Evolutionary conservation across 495 filamentous ascomycete genomes (phyloP).

Genomic region (Penicillium pancosmium): DNA sequence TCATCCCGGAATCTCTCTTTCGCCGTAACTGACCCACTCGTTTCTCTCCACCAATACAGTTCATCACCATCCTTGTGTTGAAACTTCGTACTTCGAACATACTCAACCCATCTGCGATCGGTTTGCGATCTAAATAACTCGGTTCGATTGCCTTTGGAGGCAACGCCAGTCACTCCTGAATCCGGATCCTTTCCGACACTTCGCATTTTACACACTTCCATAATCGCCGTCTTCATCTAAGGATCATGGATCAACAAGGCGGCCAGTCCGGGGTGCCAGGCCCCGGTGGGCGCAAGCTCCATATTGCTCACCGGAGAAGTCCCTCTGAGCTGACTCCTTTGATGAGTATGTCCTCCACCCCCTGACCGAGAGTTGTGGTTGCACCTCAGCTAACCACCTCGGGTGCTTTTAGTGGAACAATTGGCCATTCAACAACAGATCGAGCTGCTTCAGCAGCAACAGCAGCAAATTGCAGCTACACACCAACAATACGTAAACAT

Average conservation of each 20-base stretch:
- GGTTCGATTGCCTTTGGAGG: slow-evolving; percentile 30
- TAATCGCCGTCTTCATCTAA: slow-evolving; percentile 25
- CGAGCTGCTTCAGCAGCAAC: slow-evolving; percentile 95
- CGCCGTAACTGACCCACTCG: slow-evolving; percentile 34
- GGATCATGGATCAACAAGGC: slow-evolving; percentile 81
- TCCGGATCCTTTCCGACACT: slow-evolving; percentile 18
- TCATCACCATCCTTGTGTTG: slow-evolving; percentile 26
- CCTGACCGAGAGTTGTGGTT: not conserved
- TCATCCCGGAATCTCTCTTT: slow-evolving; percentile 11
- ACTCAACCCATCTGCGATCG: slow-evolving; percentile 28
- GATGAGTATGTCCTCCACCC: slow-evolving; percentile 78
- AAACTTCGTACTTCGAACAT: slow-evolving; percentile 26
- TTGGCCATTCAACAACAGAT: slow-evolving; percentile 98
- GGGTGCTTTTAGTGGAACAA: slow-evolving; percentile 77
- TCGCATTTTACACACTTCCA: slow-evolving; percentile 28
- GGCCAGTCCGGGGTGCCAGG: slow-evolving; percentile 76
- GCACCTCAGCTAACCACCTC: not conserved
- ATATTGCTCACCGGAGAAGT: slow-evolving; percentile 96
- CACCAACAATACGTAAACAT: slow-evolving; percentile 98
- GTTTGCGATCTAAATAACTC: slow-evolving; percentile 28
- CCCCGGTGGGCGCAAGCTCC: slow-evolving; percentile 84
- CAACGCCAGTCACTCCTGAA: slow-evolving; percentile 29
- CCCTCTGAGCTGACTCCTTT: slow-evolving; percentile 96
- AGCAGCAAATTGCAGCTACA: slow-evolving; percentile 94
- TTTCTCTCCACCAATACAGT: slow-evolving; percentile 33